Evolutionary conservation across 73 alveolate species (phyloP).

Genomic region (Symbiodinium pilosum): DNA sequence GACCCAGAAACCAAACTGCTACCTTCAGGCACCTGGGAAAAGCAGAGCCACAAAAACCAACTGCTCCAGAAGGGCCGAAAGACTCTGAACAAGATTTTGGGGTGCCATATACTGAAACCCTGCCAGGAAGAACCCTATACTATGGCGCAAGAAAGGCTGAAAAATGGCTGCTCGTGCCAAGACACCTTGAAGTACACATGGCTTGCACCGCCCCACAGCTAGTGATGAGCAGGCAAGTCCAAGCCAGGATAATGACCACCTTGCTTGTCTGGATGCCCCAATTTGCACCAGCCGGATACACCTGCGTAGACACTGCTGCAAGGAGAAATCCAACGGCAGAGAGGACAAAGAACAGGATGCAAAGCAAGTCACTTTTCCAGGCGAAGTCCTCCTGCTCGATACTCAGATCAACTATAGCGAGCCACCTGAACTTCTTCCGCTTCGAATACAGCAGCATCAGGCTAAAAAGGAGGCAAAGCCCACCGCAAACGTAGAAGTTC

Average conservation of each 20-base stretch:
- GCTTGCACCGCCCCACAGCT: conserved; percentile 5
- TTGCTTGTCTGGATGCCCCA: not conserved
- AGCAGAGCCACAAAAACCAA: no score
- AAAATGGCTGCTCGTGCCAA: not conserved
- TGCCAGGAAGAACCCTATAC: no score
- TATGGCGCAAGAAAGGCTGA: not conserved
- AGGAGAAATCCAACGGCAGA: not conserved
- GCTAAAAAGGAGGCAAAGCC: not conserved
- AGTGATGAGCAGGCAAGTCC: not conserved
- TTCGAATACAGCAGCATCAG: not conserved
- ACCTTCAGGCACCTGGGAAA: conserved; percentile 14
- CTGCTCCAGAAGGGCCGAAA: no score
- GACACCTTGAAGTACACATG: not conserved
- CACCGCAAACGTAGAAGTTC: not conserved
- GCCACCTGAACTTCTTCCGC: no score
- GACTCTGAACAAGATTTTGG: no score
- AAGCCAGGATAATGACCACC: not conserved
- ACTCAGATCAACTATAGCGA: no score
- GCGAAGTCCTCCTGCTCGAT: no score
- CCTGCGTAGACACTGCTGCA: not conserved
- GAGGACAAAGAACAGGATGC: not conserved
- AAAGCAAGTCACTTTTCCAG: not conserved
- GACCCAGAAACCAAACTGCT: not conserved
- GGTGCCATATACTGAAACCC: no score
- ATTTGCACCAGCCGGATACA: not conserved